Conservation (phyloP, 140 eudicot genomes). For the Oenanthe javanica region DNA sequence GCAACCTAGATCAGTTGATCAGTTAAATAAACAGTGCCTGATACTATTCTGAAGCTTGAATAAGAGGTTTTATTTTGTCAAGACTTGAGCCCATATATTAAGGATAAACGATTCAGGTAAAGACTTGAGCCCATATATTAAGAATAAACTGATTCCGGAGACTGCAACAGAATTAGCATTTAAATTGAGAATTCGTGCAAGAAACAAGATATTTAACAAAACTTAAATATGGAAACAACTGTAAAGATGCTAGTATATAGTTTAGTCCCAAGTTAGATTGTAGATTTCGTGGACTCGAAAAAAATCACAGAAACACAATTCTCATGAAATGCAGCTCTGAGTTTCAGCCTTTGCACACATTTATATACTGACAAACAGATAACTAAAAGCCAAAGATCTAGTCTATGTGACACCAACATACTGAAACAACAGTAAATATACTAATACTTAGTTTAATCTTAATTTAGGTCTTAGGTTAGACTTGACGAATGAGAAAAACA, state of each 20-base stretch:
- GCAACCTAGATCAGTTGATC: background rate
- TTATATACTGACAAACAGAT: no score
- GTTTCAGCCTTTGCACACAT: no score
- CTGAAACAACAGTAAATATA: no score
- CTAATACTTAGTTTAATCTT: no score
- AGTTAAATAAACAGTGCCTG: background rate
- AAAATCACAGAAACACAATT: no score
- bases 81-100: background rate
- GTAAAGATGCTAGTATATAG: background rate
- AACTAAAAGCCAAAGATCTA: no score
- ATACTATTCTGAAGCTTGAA: background rate
- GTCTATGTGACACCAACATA: no score
- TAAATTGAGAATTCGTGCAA: background rate
- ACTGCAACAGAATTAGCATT: constrained; percentile 1
- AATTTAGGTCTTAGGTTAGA: no score
- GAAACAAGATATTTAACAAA: background rate
- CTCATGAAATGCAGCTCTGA: no score
- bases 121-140: background rate
- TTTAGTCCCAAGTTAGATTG: no score
- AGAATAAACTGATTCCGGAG: background rate
- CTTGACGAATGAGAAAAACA: no score
- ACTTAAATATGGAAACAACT: background rate
- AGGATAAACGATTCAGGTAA: background rate
- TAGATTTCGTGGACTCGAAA: no score
- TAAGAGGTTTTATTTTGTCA: background rate